Conservation (phyloP, 1,284 basidiomycete genomes). For the Ganoderma sinense region DNA sequence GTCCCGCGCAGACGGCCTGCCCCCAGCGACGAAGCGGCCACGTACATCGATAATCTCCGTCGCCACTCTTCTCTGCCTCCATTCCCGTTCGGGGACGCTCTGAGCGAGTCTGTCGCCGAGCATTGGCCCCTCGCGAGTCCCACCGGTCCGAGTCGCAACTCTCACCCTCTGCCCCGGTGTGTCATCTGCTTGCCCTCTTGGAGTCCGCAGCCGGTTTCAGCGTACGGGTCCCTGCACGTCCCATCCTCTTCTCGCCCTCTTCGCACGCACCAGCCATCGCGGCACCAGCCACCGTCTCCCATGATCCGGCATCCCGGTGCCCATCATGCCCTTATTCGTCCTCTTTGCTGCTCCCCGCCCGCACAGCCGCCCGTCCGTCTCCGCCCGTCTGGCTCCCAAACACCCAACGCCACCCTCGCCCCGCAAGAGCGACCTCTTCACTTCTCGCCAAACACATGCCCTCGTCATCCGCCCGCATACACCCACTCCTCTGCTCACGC, state of each 20-base stretch:
- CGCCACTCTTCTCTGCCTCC: background rate
- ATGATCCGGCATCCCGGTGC: conserved; percentile 6
- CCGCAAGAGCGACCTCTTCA: background rate
- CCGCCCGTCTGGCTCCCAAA: background rate
- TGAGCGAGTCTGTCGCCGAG: background rate
- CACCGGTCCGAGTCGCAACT: conserved; percentile 10
- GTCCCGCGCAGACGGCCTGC: background rate
- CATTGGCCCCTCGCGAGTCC: background rate
- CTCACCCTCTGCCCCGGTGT: conserved; percentile 15
- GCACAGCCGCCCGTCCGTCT: background rate
- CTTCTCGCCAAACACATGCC: background rate
- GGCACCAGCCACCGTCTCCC: background rate
- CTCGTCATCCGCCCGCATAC: background rate
- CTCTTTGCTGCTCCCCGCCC: background rate
- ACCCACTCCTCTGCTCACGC: background rate
- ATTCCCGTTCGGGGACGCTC: background rate
- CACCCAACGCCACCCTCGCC: background rate
- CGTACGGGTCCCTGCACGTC: conserved; percentile 1
- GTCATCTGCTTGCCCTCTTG: conserved; percentile 6
- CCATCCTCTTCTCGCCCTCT: background rate
- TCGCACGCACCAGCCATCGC: background rate
- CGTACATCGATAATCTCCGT: conserved; percentile 28
- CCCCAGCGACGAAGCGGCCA: background rate
- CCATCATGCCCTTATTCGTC: background rate
- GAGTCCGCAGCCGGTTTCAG: conserved; percentile 3